Conservation (phyloP, 225 moss, liverwort and hornwort species). For the Asterella californica region DNA sequence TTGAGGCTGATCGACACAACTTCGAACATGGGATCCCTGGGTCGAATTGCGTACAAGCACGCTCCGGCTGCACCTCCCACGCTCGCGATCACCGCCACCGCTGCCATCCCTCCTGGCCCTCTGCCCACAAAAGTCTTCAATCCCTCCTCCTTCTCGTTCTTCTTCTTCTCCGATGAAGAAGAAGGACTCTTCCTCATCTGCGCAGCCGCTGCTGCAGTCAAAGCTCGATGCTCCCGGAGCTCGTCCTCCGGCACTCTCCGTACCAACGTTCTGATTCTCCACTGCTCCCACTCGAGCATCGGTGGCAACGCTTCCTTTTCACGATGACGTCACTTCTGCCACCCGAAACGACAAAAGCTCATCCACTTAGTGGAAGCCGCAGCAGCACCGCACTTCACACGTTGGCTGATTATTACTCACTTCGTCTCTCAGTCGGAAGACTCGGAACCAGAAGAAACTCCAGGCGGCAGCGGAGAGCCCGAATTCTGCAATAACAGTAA, state of each 20-base stretch:
- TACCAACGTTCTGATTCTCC: neutral
- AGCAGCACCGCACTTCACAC: too few species aligned
- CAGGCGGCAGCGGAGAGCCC: too few species aligned
- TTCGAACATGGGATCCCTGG: conserved; percentile 76
- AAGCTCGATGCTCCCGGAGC: neutral
- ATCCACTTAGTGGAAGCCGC: too few species aligned
- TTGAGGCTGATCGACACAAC: conserved; percentile 62
- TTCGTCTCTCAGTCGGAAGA: too few species aligned
- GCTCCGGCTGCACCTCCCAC: conserved; percentile 53
- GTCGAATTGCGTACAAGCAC: conserved; percentile 57
- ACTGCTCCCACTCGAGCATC: conserved; percentile 2
- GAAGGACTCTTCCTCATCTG: neutral
- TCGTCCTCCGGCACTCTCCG: neutral
- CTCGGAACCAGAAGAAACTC: too few species aligned
- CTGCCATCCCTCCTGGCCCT: conserved; percentile 44
- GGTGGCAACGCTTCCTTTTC: neutral
- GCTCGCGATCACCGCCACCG: conserved; percentile 39
- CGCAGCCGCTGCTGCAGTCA: neutral
- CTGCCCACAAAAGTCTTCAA: conserved; percentile 1
- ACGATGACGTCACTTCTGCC: neutral
- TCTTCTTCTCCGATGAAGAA: neutral
- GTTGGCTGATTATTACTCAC: too few species aligned
- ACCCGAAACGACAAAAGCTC: neutral
- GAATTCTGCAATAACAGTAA: too few species aligned
- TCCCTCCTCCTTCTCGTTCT: neutral